Conservation (phyloP, 345 rosid genomes). For the Lenwebbia sp. region DNA sequence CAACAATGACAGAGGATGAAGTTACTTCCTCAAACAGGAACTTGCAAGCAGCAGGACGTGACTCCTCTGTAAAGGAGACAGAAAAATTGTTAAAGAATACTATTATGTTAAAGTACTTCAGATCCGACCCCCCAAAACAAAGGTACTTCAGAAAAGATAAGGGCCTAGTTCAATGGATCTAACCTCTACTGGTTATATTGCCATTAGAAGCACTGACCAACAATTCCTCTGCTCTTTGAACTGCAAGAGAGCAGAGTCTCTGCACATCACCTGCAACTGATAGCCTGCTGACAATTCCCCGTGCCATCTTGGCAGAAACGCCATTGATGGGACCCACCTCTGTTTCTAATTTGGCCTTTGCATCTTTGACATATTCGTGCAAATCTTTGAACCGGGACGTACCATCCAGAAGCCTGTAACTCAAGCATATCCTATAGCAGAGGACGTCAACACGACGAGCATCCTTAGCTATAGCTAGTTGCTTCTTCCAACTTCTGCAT, state of each 20-base stretch:
- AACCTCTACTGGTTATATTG: constrained; percentile 47
- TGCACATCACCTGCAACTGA: constrained; percentile 63
- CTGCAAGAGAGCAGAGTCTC: constrained; percentile 67
- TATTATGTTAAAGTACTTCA: not conserved
- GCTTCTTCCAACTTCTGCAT: constrained; percentile 87
- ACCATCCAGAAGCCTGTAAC: constrained; percentile 69
- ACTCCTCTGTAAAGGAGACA: constrained; percentile 22
- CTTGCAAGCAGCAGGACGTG: constrained; percentile 72
- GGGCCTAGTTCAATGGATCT: not conserved
- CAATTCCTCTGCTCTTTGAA: constrained; percentile 56
- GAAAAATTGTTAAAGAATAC: not conserved
- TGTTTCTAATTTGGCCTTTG: constrained; percentile 64
- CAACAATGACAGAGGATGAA: constrained; percentile 43
- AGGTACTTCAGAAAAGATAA: not conserved
- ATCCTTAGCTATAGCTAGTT: constrained; percentile 69
- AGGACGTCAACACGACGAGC: constrained; percentile 83
- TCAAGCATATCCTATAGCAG: constrained; percentile 72
- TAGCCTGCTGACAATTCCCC: constrained; percentile 89
- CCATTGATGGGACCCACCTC: constrained; percentile 81
- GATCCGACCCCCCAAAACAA: not conserved
- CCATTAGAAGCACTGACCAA: constrained; percentile 23
- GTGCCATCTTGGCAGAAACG: constrained; percentile 57
- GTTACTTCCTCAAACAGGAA: constrained; percentile 78
- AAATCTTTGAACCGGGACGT: constrained; percentile 64
- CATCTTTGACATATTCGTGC: constrained; percentile 54